Percentiles rank a stretch among this genome's conserved stretches.
These are phyloP conservation scores for Fusarium hainanense DNA, from an alignment of 2,329 filamentous ascomycete species.

Conservation along the genomic window DNA sequence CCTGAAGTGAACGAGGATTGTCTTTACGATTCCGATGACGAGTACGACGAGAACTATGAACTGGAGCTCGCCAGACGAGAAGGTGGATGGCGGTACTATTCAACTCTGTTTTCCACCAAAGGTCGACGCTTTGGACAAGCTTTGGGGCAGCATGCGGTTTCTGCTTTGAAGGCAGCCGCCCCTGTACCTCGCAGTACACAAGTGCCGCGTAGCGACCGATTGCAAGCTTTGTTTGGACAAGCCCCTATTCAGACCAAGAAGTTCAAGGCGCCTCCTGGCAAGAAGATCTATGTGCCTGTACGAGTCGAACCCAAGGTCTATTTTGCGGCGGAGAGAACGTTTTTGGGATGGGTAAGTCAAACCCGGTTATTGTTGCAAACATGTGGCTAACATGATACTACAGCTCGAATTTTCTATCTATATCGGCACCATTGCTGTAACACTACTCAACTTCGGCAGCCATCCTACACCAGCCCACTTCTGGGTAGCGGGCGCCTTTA, in stretches of 20 bases:
- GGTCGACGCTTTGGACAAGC: slow-evolving; percentile 55
- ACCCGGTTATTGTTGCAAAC: not conserved
- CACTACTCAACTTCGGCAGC: slow-evolving; percentile 82
- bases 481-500: slow-evolving; percentile 80
- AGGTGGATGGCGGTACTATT: slow-evolving; percentile 81
- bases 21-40: slow-evolving; percentile 89
- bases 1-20: slow-evolving; percentile 75
- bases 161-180: slow-evolving; percentile 61
- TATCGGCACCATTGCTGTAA: slow-evolving; percentile 86
- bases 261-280: slow-evolving; percentile 81
- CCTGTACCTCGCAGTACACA: slow-evolving; percentile 66
- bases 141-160: slow-evolving; percentile 56
- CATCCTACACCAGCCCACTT: slow-evolving; percentile 70
- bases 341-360: slow-evolving; percentile 84
- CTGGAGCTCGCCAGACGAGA: slow-evolving; percentile 81
- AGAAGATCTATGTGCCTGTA: slow-evolving; percentile 95
- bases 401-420: slow-evolving; percentile 96
- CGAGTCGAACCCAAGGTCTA: slow-evolving; percentile 98
- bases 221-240: slow-evolving; percentile 64
- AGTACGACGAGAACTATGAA: slow-evolving; percentile 78
- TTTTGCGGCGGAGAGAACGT: slow-evolving; percentile 95
- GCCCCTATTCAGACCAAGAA: slow-evolving; percentile 67
- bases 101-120: slow-evolving; percentile 65
- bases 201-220: slow-evolving; percentile 68
- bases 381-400: slow-evolving; percentile 28